Conservation (phyloP, 2,329 filamentous ascomycete genomes). For the Ophiobolus disseminans region DNA sequence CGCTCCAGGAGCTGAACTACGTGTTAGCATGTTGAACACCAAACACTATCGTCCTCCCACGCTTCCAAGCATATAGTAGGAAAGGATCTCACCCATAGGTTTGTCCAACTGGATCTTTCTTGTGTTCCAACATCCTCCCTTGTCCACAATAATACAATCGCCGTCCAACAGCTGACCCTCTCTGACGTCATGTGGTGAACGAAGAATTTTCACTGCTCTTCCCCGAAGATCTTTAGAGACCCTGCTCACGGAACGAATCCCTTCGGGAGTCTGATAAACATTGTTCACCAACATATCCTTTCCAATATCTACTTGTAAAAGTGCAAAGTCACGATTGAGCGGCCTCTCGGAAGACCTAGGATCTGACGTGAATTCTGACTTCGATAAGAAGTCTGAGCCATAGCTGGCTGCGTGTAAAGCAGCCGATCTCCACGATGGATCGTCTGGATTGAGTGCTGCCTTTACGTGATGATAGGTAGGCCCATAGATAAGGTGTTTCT, state of each 20-base stretch:
- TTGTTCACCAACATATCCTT: background rate
- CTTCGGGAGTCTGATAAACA: background rate
- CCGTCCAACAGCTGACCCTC: slow-evolving; percentile 4
- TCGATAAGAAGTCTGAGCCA: background rate
- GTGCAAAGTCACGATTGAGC: background rate
- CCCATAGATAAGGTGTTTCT: background rate
- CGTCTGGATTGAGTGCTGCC: background rate
- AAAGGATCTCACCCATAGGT: slow-evolving; percentile 4
- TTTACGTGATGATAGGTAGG: background rate
- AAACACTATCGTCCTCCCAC: no score
- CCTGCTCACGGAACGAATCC: background rate
- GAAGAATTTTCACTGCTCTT: slow-evolving; percentile 10
- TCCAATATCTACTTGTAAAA: background rate
- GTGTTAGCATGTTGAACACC: no score
- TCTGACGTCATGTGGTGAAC: slow-evolving; percentile 1
- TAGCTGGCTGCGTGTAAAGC: background rate
- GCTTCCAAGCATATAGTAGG: background rate
- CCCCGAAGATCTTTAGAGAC: background rate
- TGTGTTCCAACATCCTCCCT: slow-evolving; percentile 8
- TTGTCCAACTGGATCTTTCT: slow-evolving; percentile 10
- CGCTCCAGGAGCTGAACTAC: slow-evolving; percentile 3
- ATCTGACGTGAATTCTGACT: background rate
- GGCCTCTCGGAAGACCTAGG: background rate
- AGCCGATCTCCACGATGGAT: background rate
- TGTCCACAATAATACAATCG: slow-evolving; percentile 6